Evolutionary conservation across 768 basidiomycete species (phyloP).

Genomic region (Mycena alexandri): DNA sequence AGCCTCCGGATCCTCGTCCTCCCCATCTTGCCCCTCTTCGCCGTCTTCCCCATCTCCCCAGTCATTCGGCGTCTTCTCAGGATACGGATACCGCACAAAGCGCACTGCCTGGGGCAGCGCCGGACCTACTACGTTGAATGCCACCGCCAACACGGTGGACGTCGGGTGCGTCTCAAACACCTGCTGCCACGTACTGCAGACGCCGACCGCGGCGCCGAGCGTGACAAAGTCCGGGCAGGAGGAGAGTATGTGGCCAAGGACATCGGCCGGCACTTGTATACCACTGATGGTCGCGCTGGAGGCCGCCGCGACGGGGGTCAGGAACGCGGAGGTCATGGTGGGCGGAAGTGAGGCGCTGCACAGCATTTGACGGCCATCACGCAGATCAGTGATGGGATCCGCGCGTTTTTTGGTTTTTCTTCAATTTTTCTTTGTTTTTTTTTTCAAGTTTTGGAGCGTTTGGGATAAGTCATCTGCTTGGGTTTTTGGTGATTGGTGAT

Average conservation of each 20-base stretch:
- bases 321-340: constrained; percentile 26
- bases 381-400: too few relatives aligned
- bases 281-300: constrained; percentile 15
- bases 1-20: constrained; percentile 23
- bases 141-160: constrained; percentile 16
- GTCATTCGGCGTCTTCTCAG: constrained; percentile 29
- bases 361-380: neutral
- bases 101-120: constrained; percentile 33
- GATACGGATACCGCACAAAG: constrained; percentile 34
- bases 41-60: constrained; percentile 23
- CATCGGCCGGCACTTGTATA: neutral
- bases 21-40: constrained; percentile 9
- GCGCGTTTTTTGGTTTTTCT: too few relatives aligned
- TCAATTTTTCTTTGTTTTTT: too few relatives aligned
- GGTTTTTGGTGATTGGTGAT: too few relatives aligned
- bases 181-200: constrained; percentile 28
- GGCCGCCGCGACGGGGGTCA: constrained; percentile 10
- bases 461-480: too few relatives aligned
- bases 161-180: constrained; percentile 19
- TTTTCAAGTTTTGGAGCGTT: too few relatives aligned
- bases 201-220: constrained; percentile 16
- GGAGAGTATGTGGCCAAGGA: constrained; percentile 15
- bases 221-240: constrained; percentile 29
- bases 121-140: constrained; percentile 25
- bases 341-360: neutral